These are phyloP conservation scores for Talaromyces thailandensis DNA, from an alignment of 495 filamentous ascomycete species.

Conservation along the genomic window DNA sequence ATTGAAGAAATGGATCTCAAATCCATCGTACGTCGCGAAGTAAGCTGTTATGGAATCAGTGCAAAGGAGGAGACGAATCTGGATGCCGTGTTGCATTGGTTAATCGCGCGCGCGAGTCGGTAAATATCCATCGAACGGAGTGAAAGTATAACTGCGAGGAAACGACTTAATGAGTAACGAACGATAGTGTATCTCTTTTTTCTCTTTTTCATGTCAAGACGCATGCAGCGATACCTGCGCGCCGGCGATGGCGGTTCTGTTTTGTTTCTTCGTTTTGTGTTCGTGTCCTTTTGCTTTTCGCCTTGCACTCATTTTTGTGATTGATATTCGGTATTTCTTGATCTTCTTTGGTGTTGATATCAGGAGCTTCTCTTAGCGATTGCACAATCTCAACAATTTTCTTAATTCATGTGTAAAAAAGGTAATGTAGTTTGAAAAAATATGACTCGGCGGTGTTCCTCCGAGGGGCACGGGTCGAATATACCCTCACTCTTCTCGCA, in stretches of 20 bases:
- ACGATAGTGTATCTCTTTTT: background rate
- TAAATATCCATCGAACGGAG: background rate
- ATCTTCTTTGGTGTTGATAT: background rate
- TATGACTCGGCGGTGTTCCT: too few relatives aligned
- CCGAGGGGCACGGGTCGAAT: background rate
- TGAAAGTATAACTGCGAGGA: background rate
- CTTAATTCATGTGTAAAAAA: background rate
- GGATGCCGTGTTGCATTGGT: conserved; percentile 92
- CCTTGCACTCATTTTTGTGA: background rate
- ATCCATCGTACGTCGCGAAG: conserved; percentile 81
- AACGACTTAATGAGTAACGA: conserved; percentile 20
- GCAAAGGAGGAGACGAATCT: conserved; percentile 98
- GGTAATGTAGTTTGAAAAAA: background rate
- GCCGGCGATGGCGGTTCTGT: conserved; percentile 6
- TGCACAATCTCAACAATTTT: background rate
- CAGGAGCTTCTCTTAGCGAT: background rate
- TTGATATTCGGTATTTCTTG: background rate
- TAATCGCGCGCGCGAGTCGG: conserved; percentile 75
- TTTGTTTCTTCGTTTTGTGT: conserved; percentile 7
- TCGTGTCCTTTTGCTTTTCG: background rate
- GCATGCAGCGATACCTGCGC: conserved; percentile 11
- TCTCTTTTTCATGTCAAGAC: background rate
- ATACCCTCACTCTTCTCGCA: background rate
- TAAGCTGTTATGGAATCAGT: conserved; percentile 98
- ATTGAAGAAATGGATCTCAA: conserved; percentile 91